phyloP scores from a whole-genome alignment of 1,139 yeast species.

The Debaryomycetaceae sp. region DNA sequence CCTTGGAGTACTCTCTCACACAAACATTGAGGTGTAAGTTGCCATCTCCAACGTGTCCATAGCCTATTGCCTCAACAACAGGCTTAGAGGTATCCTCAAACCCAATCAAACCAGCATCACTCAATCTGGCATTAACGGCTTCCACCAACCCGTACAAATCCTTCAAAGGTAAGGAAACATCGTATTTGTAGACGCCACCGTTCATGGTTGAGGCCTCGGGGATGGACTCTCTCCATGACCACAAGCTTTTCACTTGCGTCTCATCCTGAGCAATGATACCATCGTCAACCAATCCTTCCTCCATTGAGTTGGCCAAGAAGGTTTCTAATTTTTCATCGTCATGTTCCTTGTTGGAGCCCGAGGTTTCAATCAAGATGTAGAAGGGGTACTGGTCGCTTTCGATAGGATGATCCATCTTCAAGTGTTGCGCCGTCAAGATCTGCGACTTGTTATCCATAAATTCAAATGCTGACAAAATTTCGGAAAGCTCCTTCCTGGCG shows the following conservation, averaged over 20 bases:
- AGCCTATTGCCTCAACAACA: constrained; percentile 84
- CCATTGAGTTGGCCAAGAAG: constrained; percentile 82
- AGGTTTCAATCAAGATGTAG: constrained; percentile 86
- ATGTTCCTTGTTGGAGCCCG: constrained; percentile 87
- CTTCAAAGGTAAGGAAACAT: constrained; percentile 81
- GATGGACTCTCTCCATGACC: constrained; percentile 94
- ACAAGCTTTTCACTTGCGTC: constrained; percentile 72
- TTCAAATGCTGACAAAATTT: constrained; percentile 89
- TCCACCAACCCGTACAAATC: constrained; percentile 78
- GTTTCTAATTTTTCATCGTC: constrained; percentile 74
- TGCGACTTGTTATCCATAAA: constrained; percentile 87
- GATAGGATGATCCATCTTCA: constrained; percentile 66
- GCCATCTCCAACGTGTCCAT: constrained; percentile 97
- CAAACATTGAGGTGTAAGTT: constrained; percentile 89
- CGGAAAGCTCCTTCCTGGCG: constrained; percentile 77
- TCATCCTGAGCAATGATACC: constrained; percentile 97
- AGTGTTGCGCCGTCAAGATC: constrained; percentile 52
- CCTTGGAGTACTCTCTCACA: constrained; percentile 75
- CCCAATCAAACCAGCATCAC: constrained; percentile 56
- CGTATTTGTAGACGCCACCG: constrained; percentile 97
- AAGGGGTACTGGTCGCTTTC: constrained; percentile 75
- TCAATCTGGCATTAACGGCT: constrained; percentile 59
- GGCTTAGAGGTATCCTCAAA: constrained; percentile 64
- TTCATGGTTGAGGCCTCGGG: constrained; percentile 82
- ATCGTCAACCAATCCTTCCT: constrained; percentile 74